Evolutionary conservation across 2,329 filamentous ascomycete genomes (phyloP), one percentile per base, ranked within the genome.

Genomic region (Fusarium sp.): DNA sequence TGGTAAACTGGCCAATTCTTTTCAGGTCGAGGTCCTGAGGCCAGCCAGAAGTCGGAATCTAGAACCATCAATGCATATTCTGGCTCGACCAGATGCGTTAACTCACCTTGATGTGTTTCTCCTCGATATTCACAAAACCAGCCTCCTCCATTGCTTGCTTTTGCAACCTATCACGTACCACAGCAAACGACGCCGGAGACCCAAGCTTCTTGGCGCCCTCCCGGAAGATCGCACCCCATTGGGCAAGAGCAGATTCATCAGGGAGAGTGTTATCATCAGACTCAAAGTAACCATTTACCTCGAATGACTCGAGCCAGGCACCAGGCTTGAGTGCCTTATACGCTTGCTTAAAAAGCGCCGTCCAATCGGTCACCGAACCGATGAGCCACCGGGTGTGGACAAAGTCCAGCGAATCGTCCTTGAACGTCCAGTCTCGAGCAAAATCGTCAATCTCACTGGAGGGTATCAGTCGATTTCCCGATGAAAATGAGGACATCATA

Each of bases 371-470:
- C 4, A 67, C 51, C 14, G 54, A 57, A 3, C 64, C 64, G 26
- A 60, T 31, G 6, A 67, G 52, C 55, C 56, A 67, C 9, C 64
- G 42, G 17, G 63, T 60, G 15, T 67, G 52, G 3, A 67, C 51
- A 24, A 45, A 67, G 20, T 67, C 60, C 13, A 55, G 26, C 15
- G 39, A 42, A 4, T 51, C 26, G 5, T 26, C 11, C 4, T 28
- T 22, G 17, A 60, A 64, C 1, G 59, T 64, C 64, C 59, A 67
- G 4, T 63, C 50, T 4, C 42, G 55, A 6, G 54, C 52, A 33
- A 52, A 63, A 9, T 63, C 63, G 31, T 90, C 89, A 43, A 91
- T 85, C 59, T 90, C 31, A 38, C 72, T 62, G 22, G 8, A 10
- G 6, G 17, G 31, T 9, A 17, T 22, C 3, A 38, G 54, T 24